A percentile compares a stretch with the other conserved stretches of the same genome.
phyloP scores from a whole-genome alignment of 2,329 filamentous ascomycete species.

The Aspergillus sp. region DNA sequence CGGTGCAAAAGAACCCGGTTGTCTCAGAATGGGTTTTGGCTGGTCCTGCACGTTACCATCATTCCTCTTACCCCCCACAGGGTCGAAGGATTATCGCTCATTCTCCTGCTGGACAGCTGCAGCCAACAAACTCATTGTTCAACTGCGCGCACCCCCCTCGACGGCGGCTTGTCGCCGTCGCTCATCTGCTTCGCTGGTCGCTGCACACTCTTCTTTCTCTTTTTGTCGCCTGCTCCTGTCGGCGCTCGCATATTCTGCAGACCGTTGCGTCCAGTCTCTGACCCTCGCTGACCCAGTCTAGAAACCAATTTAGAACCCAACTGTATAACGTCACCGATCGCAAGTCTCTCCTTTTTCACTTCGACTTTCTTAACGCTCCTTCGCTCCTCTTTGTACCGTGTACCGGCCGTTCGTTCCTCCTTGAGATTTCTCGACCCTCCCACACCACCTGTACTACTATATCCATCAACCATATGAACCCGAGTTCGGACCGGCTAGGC shows the following conservation, averaged over 20 bases:
- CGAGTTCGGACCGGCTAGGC: conserved; percentile 19
- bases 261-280: conserved; percentile 7
- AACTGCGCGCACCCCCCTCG: conserved; percentile 17
- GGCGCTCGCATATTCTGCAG: conserved; percentile 18
- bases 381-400: conserved; percentile 10
- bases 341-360: conserved; percentile 14
- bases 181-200: conserved; percentile 16
- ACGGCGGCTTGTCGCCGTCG: conserved; percentile 18
- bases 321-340: conserved; percentile 12
- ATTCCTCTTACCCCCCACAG: conserved; percentile 4
- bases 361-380: conserved; percentile 7
- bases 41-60: conserved; percentile 6
- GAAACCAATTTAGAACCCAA: conserved; percentile 12
- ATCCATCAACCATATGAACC: conserved; percentile 31
- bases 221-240: conserved; percentile 11
- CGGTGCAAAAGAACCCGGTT: conserved; percentile 16
- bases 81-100: conserved; percentile 5
- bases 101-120: conserved; percentile 25
- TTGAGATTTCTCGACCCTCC: conserved; percentile 3
- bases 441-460: conserved; percentile 6
- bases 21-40: conserved; percentile 20
- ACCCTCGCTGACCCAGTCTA: conserved; percentile 18
- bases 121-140: conserved; percentile 38
- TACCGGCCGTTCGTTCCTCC: conserved; percentile 18
- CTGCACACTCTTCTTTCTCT: conserved; percentile 15